phyloP scores from a whole-genome alignment of 1,284 basidiomycete genomes.

The Pseudozyma sp. region DNA sequence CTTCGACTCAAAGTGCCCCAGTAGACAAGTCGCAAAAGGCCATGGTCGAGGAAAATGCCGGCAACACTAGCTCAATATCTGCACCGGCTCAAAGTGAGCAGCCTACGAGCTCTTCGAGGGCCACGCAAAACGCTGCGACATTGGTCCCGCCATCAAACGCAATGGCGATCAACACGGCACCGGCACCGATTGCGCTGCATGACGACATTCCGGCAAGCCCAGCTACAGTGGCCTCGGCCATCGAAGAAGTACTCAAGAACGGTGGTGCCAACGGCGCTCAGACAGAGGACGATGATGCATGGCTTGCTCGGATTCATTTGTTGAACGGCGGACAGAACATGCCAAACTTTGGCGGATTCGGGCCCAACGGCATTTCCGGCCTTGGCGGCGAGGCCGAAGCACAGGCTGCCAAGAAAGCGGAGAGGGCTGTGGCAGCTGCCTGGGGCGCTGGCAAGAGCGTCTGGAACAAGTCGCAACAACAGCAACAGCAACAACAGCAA shows the following conservation, averaged over 20 bases:
- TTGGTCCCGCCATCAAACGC: constrained; percentile 14
- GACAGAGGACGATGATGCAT: constrained; percentile 56
- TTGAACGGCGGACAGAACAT: constrained; percentile 63
- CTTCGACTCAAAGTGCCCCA: background rate
- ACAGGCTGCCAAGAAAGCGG: constrained; percentile 46
- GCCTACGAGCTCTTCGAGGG: background rate
- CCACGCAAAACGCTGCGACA: constrained; percentile 9
- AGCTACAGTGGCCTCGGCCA: constrained; percentile 45
- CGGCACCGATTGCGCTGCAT: constrained; percentile 5
- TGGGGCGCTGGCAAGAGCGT: constrained; percentile 52
- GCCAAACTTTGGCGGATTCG: constrained; percentile 46
- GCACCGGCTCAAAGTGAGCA: background rate
- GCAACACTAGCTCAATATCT: background rate
- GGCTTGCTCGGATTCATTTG: constrained; percentile 62
- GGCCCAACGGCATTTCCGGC: constrained; percentile 23
- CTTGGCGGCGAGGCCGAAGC: constrained; percentile 30
- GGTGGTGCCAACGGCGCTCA: constrained; percentile 25
- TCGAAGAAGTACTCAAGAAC: constrained; percentile 42
- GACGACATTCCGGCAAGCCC: constrained; percentile 42
- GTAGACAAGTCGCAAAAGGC: background rate
- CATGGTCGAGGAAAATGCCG: constrained; percentile 1
- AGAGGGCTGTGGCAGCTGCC: constrained; percentile 45
- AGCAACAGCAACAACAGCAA: constrained; percentile 17
- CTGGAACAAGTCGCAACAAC: constrained; percentile 43
- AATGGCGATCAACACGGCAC: constrained; percentile 1